Base-by-base conservation (phyloP, 495 filamentous ascomycete species). In the Copromyces sp. region DNA sequence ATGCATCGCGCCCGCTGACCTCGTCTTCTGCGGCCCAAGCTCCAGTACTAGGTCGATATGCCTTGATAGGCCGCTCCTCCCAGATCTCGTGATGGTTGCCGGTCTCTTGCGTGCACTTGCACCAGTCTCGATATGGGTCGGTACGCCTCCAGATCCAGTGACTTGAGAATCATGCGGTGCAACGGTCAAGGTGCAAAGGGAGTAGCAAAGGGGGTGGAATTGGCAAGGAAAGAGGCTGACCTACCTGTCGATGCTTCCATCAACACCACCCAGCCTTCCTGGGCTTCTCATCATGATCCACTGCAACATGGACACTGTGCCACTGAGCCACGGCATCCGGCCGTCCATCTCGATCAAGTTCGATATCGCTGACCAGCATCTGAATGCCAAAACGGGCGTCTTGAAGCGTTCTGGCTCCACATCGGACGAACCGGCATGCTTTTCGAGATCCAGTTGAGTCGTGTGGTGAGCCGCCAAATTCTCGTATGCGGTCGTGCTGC, bases 181-280 rank as follows among this genome's bases (percentile, higher is more conserved):
- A 79, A 83, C 79, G 74, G 74, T 42, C 39, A 74, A 40, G n/a
- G 42, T 74, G 71, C 53, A 61, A 68, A 74, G 39, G 71, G 53
- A 44, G 68, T 32, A 44, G 47, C 65, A 69, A 68, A 53, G 65
- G 68, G 70, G 53, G 20, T 53, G 53, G 74, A 74, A 47, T 74
- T 72, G 41, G 70, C 71, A 77, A 78, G 70, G 42, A 80, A 77
- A 80, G 42, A 74, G 76, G 74, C 71, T 72, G 42, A 68, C 94
- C 90, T 89, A 98, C 94, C 93, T 94, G 87, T 98, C 93, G 81
- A 97, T 84, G 75, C 89, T 86, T 71, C 93, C 90, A 81, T 94
- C 87, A 9, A 91, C 88, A 78, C 86, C 85, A 81, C 92, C 93
- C 44, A 97, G 79, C 81, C 82, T 85, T 76, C 93, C 91, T 74